Base-by-base conservation (phyloP, 345 rosid genomes). In the Camelina sativa region DNA sequence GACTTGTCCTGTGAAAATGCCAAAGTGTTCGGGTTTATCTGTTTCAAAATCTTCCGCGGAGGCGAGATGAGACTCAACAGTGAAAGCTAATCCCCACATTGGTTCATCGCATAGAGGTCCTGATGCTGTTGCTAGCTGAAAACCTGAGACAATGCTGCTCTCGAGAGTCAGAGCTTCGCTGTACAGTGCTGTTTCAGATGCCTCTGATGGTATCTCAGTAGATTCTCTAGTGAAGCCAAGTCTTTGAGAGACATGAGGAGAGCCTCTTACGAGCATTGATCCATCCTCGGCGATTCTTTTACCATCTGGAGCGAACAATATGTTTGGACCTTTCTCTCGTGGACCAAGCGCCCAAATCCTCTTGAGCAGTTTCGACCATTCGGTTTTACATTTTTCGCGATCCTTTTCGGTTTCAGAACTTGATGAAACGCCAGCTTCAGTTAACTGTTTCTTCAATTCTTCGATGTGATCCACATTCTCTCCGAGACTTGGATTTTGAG, bases 271-370 rank as follows among this genome's bases (percentile, higher is more conserved):
- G 3, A 89, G 87, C 73, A 84, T 72, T 37, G 88, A 83, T 53
- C 73, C 72, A 66, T 82, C 86, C 23, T 68, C 71, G 4, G 22
- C 17, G 17, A 46, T 78, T 69, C 75, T 76, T 78, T 81, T 80
- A 19, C 79, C 67, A 77, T 90, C 89, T 16, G 97, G 93, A 69
- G 86, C 81, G 62, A 95, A 92, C 72, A 95, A 92, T 58, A 95
- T 85, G 78, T 95, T 90, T 15, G 99, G 96, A 67, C 97, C 99
- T 63, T 85, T 84, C 54, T 92, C 97, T 74, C 93, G 82, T 38
- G 99, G 97, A 74, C 97, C 99, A 66, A 95, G 86, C 34, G 97
- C 92, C 97, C 99, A 91, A 13, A 91, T 91, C 77, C 89, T 87
- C 80, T 53, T 80, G 48, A 91, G 84, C 79, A 89, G 35, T 55